Evolutionary conservation across 164 flowering plant genomes (phyloP), one percentile per base, ranked within the genome.

Genomic region (Magnolia kwangsiensis): DNA sequence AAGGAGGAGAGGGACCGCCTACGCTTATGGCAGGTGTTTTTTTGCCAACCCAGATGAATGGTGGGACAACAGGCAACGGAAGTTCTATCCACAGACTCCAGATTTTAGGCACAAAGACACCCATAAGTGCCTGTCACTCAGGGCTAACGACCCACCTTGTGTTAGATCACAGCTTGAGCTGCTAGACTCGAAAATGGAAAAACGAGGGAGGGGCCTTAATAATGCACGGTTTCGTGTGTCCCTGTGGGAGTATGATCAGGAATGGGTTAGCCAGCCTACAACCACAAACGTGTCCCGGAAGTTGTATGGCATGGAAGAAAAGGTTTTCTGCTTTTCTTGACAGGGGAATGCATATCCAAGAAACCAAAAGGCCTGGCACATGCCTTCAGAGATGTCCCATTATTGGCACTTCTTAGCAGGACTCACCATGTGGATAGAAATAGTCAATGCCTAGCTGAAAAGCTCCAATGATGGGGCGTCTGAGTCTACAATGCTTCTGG

Each of bases 41-140:
- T 94, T 72, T 23, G 77, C 85, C 72, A 94, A 76, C 70, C 95
- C 98, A 24, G 27, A 79, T 63, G 95, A 92, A 76, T 94, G 95
- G 98, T 86, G 88, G 89, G 96, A 92, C 79, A 81, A 85, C 64
- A 86, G 97, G 75, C 82, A 82, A 70, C 13, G 10, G 0, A 92
- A 94, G 80, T 7, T 0, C 24, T 75, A 80, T 79, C 87, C 92
- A 23, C 76, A 37, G 27, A 7, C 18, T 0, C 96, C 98, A 29
- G 95, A 94, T 82, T 94, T 94, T 78, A 87, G 69, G 81, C 90
- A 94, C 83, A 92, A 88, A 79, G 87, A 84, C 76, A 94, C 95
- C 21, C 85, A 88, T 45, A 95, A 94, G 83, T 82, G 80, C 71
- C 87, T 94, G 29, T 90, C 96, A 95, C 70, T 90, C 67, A 59